phyloP scores from a whole-genome alignment of 805 yeast genomes.

The Dipodascopsis tothii region DNA sequence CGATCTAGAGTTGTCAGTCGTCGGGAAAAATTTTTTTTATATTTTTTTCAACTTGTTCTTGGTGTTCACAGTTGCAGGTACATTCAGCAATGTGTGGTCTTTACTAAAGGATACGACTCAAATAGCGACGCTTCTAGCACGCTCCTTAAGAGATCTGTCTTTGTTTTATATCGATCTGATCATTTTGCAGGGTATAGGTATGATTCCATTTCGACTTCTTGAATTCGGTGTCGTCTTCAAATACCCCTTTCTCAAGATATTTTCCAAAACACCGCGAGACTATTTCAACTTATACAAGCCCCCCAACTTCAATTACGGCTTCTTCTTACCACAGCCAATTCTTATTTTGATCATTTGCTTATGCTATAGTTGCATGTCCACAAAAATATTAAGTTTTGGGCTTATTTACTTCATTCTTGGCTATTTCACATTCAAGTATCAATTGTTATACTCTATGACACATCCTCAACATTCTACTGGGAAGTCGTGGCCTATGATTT shows the following conservation, averaged over 20 bases:
- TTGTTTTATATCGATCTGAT: conserved; percentile 85
- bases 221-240: conserved; percentile 69
- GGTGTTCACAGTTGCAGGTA: conserved; percentile 90
- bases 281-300: conserved; percentile 70
- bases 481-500: conserved; percentile 87
- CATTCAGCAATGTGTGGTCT: conserved; percentile 75
- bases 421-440: conserved; percentile 83
- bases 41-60: conserved; percentile 88
- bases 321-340: conserved; percentile 86
- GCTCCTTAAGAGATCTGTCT: conserved; percentile 69
- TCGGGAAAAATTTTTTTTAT: conserved; percentile 88
- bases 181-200: conserved; percentile 67
- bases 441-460: conserved; percentile 74
- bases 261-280: conserved; percentile 78
- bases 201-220: conserved; percentile 81
- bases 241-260: conserved; percentile 58
- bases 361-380: conserved; percentile 81
- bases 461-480: conserved; percentile 97
- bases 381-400: conserved; percentile 80
- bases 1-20: conserved; percentile 84
- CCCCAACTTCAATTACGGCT: conserved; percentile 85
- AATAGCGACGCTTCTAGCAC: conserved; percentile 79
- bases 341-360: conserved; percentile 76
- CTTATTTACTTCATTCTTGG: conserved; percentile 77
- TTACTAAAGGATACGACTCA: conserved; percentile 81